Evolutionary conservation across 176 grass and related monocot species (phyloP).

Genomic region (Calamus simplicifolius): DNA sequence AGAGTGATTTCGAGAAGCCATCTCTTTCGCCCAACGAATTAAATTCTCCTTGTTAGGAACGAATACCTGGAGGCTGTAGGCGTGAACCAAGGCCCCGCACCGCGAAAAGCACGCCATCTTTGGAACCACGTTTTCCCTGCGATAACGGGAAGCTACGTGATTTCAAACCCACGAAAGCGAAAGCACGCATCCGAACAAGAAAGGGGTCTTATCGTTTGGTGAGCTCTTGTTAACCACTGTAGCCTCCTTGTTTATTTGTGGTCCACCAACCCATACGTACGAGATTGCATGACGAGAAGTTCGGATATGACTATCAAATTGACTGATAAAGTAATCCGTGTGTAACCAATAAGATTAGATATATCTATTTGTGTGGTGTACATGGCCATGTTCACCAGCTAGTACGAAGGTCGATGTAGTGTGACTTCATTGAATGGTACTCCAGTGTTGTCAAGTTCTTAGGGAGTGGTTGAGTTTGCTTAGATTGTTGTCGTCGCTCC

Average conservation of each 20-base stretch:
- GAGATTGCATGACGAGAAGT: constrained; percentile 9
- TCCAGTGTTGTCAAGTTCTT: too few species aligned
- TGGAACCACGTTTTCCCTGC: neutral
- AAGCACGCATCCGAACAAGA: constrained; percentile 9
- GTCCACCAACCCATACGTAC: constrained; percentile 14
- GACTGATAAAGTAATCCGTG: too few species aligned
- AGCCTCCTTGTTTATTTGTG: constrained; percentile 20
- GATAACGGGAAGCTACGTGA: neutral
- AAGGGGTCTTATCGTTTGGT: constrained; percentile 29
- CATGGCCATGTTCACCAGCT: too few species aligned
- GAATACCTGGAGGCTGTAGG: neutral
- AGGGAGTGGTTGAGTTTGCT: too few species aligned
- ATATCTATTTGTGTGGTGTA: too few species aligned
- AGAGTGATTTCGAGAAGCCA: constrained; percentile 23
- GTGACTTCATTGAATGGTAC: too few species aligned
- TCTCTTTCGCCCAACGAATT: constrained; percentile 16
- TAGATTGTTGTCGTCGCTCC: too few species aligned
- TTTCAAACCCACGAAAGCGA: constrained; percentile 33
- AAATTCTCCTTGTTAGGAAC: constrained; percentile 24
- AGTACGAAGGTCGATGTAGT: too few species aligned
- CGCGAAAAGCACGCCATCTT: neutral
- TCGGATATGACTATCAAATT: too few species aligned
- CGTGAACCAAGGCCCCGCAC: neutral
- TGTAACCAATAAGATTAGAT: too few species aligned
- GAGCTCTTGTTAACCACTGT: constrained; percentile 19